Conservation (phyloP, 2,329 filamentous ascomycete species). For the Penicillium capsulatum region DNA sequence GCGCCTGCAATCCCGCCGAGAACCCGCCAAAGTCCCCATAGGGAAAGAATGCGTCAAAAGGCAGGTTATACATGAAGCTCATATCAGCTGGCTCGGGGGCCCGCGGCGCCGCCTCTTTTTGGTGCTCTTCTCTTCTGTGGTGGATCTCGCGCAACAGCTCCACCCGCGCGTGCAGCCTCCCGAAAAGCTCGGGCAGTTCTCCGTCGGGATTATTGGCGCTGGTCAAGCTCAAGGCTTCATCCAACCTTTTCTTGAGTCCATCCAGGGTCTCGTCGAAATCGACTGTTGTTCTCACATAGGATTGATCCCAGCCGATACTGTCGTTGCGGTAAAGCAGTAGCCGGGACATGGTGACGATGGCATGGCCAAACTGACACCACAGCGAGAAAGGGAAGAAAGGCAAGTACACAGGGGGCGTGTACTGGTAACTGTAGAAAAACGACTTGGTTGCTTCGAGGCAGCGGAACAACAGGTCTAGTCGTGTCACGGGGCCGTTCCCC, state of each 20-base stretch:
- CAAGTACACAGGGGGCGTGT: conserved; percentile 43
- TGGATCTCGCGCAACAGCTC: conserved; percentile 14
- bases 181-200: conserved; percentile 13
- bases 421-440: conserved; percentile 51
- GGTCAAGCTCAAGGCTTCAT: conserved; percentile 9
- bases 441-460: conserved; percentile 46
- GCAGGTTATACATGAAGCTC: conserved; percentile 10
- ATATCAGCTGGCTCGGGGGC: conserved; percentile 6
- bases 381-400: conserved; percentile 47
- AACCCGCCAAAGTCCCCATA: conserved; percentile 7
- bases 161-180: conserved; percentile 5
- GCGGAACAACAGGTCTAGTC: conserved; percentile 50
- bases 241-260: conserved; percentile 13
- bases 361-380: conserved; percentile 49
- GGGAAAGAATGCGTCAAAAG: conserved; percentile 12
- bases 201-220: background rate
- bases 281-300: conserved; percentile 19
- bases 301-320: conserved; percentile 23
- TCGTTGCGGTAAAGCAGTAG: conserved; percentile 21
- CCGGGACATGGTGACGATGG: conserved; percentile 26
- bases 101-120: conserved; percentile 3
- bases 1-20: background rate
- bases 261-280: conserved; percentile 21
- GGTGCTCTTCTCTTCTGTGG: conserved; percentile 9
- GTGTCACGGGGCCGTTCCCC: conserved; percentile 36